These are phyloP conservation scores for Silene uniflora DNA, from an alignment of 148 eudicot genomes.

Conservation along the genomic window DNA sequence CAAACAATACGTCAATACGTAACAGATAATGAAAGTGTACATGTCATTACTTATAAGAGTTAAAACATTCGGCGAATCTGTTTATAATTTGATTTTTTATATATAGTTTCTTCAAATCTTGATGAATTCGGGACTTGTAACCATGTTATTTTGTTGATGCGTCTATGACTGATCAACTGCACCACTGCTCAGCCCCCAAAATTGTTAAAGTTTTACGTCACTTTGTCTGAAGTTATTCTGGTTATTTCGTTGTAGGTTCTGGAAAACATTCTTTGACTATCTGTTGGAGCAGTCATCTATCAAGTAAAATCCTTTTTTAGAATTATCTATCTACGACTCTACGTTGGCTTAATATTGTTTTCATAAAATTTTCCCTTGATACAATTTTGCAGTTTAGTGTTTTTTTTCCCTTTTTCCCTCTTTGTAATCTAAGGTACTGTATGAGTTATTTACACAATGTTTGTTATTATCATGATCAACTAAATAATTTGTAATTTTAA, in stretches of 20 bases:
- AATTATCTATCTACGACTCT: not conserved
- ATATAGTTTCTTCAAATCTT: not conserved
- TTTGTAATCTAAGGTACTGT: not conserved
- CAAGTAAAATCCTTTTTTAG: slow-evolving; percentile 42
- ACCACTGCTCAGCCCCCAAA: not conserved
- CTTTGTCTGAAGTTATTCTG: not conserved
- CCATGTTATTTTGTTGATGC: not conserved
- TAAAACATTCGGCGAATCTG: not conserved
- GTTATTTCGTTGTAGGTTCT: slow-evolving; percentile 56
- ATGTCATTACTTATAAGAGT: not conserved
- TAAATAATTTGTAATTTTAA: not conserved
- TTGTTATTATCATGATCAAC: not conserved
- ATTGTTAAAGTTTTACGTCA: not conserved
- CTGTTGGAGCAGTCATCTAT: slow-evolving; percentile 70
- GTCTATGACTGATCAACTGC: not conserved
- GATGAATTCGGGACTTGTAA: not conserved
- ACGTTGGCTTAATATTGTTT: not conserved
- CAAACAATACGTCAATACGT: not conserved
- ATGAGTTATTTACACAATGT: not conserved
- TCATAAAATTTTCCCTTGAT: not conserved
- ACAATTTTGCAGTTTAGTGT: not conserved
- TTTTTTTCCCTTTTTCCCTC: not conserved
- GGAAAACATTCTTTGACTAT: slow-evolving; percentile 81
- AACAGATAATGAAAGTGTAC: not conserved
- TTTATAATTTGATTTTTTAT: not conserved